These are phyloP conservation scores for Trichoderma virens DNA, from an alignment of 495 filamentous ascomycete genomes.

Conservation along the genomic window DNA sequence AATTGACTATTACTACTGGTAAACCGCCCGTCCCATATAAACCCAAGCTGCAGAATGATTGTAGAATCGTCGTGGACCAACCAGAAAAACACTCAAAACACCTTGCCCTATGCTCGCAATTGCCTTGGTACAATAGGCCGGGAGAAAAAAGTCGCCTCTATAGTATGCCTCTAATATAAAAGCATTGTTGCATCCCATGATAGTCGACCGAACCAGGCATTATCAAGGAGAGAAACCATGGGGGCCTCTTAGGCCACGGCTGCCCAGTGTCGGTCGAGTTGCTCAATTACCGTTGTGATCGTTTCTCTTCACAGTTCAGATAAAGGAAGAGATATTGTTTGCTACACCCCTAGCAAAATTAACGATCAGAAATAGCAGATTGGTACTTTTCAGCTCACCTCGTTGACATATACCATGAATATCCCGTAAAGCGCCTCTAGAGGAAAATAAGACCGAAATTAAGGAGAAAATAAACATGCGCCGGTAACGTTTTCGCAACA, in stretches of 20 bases:
- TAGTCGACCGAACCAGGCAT: not conserved
- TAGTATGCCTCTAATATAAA: not conserved
- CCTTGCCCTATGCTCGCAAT: not conserved
- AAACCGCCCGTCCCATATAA: not conserved
- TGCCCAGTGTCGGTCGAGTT: not conserved
- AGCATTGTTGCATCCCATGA: not conserved
- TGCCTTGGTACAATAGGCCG: not conserved
- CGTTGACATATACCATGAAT: not conserved
- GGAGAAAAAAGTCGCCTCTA: not conserved
- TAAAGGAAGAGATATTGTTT: not conserved
- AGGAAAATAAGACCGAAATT: not conserved
- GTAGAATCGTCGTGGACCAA: not conserved
- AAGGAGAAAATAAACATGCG: not conserved
- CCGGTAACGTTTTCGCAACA: not conserved
- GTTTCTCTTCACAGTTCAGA: too few species aligned
- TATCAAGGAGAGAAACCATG: not conserved
- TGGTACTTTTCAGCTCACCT: not conserved
- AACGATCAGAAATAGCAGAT: not conserved
- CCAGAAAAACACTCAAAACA: not conserved
- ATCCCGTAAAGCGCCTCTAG: not conserved
- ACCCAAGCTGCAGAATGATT: not conserved
- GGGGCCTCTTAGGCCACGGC: not conserved
- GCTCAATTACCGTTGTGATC: not conserved
- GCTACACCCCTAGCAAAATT: not conserved
- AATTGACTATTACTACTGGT: not conserved